A percentile compares a stretch with the other conserved stretches of the same genome.
Evolutionary conservation across 495 filamentous ascomycete genomes (phyloP).

Genomic region (Parathielavia appendiculata): DNA sequence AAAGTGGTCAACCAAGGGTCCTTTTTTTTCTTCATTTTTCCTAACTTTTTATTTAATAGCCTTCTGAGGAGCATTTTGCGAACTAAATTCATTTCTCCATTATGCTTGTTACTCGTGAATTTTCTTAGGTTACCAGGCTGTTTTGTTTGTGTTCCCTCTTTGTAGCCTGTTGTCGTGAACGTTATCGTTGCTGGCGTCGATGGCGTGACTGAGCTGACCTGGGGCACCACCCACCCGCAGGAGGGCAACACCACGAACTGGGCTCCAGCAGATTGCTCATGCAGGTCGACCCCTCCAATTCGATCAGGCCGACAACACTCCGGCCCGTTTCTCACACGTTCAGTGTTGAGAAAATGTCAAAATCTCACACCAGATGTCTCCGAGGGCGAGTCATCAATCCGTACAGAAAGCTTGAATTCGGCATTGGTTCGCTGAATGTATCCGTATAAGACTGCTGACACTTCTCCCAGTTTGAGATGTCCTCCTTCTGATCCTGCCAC

Average conservation of each 20-base stretch:
- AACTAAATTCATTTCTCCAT: too few relatives aligned
- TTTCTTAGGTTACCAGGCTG: not conserved
- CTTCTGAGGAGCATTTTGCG: too few relatives aligned
- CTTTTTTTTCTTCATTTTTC: not conserved
- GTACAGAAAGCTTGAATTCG: not conserved
- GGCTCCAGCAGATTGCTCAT: conserved; percentile 14
- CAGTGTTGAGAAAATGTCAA: not conserved
- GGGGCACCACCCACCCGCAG: conserved; percentile 17
- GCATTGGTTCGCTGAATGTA: not conserved
- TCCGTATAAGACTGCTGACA: not conserved
- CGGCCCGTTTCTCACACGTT: not conserved
- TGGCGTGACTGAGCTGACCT: conserved; percentile 23
- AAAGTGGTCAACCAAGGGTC: not conserved
- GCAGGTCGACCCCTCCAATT: conserved; percentile 4
- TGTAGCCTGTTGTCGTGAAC: too few relatives aligned
- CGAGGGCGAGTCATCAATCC: not conserved
- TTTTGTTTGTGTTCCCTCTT: too few relatives aligned
- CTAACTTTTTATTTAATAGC: too few relatives aligned
- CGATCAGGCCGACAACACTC: conserved; percentile 8
- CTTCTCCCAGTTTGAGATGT: too few relatives aligned
- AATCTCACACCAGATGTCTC: not conserved
- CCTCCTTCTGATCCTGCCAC: too few relatives aligned
- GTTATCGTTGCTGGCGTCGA: conserved; percentile 15
- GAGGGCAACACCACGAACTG: conserved; percentile 16
- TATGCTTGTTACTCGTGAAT: not conserved